phyloP scores from a whole-genome alignment of 306 rosid species.

The Astragalus membranaceus region DNA sequence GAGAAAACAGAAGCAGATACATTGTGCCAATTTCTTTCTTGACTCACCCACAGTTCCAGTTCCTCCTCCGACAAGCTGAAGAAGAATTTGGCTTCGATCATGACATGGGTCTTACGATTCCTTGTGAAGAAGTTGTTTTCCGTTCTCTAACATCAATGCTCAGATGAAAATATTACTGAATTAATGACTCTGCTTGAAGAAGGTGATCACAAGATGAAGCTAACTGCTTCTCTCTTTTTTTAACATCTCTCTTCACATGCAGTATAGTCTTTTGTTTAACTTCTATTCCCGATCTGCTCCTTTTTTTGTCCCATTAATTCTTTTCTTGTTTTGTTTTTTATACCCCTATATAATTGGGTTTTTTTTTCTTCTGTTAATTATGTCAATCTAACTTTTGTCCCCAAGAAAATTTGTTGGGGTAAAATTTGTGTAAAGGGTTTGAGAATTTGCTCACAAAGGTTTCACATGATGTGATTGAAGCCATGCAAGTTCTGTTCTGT shows the following conservation, averaged over 20 bases:
- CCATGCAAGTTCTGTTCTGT: background rate
- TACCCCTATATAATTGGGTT: constrained; percentile 24
- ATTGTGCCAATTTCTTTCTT: constrained; percentile 83
- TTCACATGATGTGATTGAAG: constrained; percentile 35
- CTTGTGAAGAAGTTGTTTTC: constrained; percentile 87
- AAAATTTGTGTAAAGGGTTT: constrained; percentile 36
- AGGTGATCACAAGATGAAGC: constrained; percentile 55
- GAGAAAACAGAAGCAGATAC: constrained; percentile 72
- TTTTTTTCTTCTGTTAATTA: background rate
- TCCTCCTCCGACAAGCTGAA: constrained; percentile 81
- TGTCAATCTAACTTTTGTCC: constrained; percentile 40
- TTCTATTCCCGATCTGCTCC: background rate
- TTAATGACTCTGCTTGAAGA: constrained; percentile 15
- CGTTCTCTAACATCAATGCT: constrained; percentile 72
- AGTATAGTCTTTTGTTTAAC: background rate
- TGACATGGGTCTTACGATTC: constrained; percentile 88
- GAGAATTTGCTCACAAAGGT: constrained; percentile 48
- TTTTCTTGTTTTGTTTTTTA: background rate
- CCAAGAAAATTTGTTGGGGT: constrained; percentile 30
- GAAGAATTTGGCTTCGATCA: constrained; percentile 94
- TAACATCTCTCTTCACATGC: constrained; percentile 42
- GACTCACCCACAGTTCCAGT: constrained; percentile 69
- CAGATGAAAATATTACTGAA: constrained; percentile 29
- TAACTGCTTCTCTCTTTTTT: constrained; percentile 61
- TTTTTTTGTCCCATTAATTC: background rate